Evolutionary conservation across 2,329 filamentous ascomycete genomes (phyloP), one percentile per base, ranked within the genome.

Genomic region (Xylaria sp.): DNA sequence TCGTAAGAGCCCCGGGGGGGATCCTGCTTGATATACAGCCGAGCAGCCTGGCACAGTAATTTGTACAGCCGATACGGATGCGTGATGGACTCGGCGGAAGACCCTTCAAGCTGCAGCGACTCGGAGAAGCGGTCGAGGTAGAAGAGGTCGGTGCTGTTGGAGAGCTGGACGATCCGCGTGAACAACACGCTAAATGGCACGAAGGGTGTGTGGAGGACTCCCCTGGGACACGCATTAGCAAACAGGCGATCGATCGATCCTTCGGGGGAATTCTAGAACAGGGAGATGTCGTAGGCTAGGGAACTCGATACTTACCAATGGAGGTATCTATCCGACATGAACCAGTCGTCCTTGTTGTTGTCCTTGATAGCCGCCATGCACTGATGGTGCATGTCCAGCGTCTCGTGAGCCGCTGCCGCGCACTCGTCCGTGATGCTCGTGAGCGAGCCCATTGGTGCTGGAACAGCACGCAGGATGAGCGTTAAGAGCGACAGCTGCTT

Each of bases 181-280:
- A 81, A 78, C 0, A 81, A 45, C 4, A 81, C 78, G 51, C 74
- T 80, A 56, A 80, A 81, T 1, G 80, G 74, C 1, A 79, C 75
- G 63, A 81, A 81, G 3, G 79, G 79, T 1, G 68, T 73, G 20
- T 80, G 73, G 1, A 80, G 53, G 3, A 81, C 71, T 1, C 76
- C 74, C 79, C 80, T 81, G n/a, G 5, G 9, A 31, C 13, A 49
- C 9, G 25, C 39, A 47, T 66, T 20, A 29, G 59, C 17, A n/a
- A n/a, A n/a, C n/a, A n/a, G n/a, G n/a, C n/a, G n/a, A n/a, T n/a
- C n/a, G 27, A 47, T 54, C 2, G 15, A 27, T 17, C 25, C 45
- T 50, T 25, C 10, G 7, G 17, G 22, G 45, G 11, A 27, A 3
- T 29, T 20, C 5, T 11, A n/a, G 2, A 36, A 11, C 33, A 27